Conservation (phyloP, 495 filamentous ascomycete genomes). For the Xylaria nigripes region DNA sequence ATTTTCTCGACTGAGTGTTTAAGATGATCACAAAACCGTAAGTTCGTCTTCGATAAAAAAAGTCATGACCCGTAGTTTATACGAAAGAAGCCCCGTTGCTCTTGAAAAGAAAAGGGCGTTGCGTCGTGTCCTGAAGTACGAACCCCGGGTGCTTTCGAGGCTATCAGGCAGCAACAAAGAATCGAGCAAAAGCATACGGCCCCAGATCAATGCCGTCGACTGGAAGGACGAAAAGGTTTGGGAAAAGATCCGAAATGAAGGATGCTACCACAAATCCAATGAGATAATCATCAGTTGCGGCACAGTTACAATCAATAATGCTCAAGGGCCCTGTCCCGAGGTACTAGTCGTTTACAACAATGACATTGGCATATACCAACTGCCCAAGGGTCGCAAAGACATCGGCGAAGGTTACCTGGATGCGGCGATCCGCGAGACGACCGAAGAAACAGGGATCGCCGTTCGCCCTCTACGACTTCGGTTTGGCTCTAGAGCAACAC, state of each 20-base stretch:
- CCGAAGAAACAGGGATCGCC: conserved; percentile 37
- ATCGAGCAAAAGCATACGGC: conserved; percentile 17
- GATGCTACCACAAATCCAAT: conserved; percentile 28
- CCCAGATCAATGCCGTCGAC: conserved; percentile 18
- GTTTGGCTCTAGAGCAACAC: conserved; percentile 29
- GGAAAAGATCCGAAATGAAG: conserved; percentile 22
- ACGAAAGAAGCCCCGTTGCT: neutral
- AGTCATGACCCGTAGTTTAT: conserved; percentile 3
- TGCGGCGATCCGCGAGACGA: conserved; percentile 38
- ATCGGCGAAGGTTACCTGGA: conserved; percentile 34
- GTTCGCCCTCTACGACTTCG: conserved; percentile 29
- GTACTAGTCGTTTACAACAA: conserved; percentile 37
- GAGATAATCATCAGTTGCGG: conserved; percentile 38
- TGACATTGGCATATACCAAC: conserved; percentile 35
- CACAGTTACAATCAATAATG: conserved; percentile 36
- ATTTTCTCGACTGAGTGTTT: neutral
- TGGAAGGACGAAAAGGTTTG: conserved; percentile 24
- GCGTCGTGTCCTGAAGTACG: conserved; percentile 6
- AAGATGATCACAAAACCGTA: neutral
- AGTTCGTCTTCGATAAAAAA: neutral
- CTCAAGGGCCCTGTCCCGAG: conserved; percentile 17
- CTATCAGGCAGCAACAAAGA: conserved; percentile 16
- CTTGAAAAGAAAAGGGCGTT: conserved; percentile 8
- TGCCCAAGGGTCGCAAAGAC: conserved; percentile 41
- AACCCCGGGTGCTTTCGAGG: conserved; percentile 9